Percentiles rank a stretch among this genome's conserved stretches.
Conservation (phyloP, 192 early-diverging fungal genomes). For the Spinellus fusiger region DNA sequence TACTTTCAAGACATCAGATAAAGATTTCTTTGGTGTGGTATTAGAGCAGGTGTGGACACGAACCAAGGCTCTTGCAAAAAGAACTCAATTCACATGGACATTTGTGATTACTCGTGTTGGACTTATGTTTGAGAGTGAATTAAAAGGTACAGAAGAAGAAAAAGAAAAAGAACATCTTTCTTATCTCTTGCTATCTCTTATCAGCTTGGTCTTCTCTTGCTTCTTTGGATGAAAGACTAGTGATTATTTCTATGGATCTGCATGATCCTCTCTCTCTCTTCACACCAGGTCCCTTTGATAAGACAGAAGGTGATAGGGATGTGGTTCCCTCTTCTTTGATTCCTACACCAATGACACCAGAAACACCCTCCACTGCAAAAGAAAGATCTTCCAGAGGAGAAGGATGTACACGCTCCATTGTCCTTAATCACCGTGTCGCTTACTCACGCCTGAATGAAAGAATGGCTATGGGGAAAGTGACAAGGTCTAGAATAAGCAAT, state of each 20-base stretch:
- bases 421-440: conserved; percentile 40
- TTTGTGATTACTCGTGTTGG: conserved; percentile 41
- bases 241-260: not conserved
- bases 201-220: not conserved
- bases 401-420: conserved; percentile 33
- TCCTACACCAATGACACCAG: not conserved
- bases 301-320: not conserved
- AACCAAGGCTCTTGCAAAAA: conserved; percentile 29
- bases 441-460: conserved; percentile 23
- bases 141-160: conserved; percentile 3
- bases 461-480: not conserved
- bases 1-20: conserved; percentile 7
- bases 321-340: conserved; percentile 2
- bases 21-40: conserved; percentile 4
- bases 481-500: not conserved
- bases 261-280: not conserved
- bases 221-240: not conserved
- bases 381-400: not conserved
- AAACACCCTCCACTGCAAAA: not conserved
- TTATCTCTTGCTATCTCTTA: not conserved
- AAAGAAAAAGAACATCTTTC: too few species aligned
- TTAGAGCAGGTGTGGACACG: conserved; percentile 39
- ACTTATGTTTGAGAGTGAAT: conserved; percentile 34
- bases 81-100: conserved; percentile 32
- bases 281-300: not conserved